Conservation (phyloP, 495 filamentous ascomycete genomes). For the Hypoxylon lenormandii region DNA sequence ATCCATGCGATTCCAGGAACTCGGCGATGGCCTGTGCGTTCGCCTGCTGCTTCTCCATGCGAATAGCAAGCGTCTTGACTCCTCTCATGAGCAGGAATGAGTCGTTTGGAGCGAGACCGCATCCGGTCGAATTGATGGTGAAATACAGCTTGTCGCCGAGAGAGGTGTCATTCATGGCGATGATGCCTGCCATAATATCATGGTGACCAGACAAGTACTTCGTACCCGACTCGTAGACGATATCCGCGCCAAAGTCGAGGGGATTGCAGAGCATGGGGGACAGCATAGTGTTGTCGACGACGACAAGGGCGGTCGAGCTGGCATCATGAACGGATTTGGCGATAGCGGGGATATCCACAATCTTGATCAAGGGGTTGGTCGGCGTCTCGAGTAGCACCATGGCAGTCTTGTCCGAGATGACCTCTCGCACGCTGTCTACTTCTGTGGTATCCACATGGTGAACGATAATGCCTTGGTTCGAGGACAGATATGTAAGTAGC, state of each 20-base stretch:
- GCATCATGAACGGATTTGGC: slow-evolving; percentile 78
- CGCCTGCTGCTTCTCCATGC: slow-evolving; percentile 96
- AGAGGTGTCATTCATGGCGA: slow-evolving; percentile 83
- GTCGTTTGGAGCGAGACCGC: slow-evolving; percentile 92
- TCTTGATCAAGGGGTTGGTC: slow-evolving; percentile 97
- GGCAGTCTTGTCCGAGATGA: slow-evolving; percentile 80
- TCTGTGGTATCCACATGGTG: slow-evolving; percentile 95
- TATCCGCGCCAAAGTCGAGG: slow-evolving; percentile 91
- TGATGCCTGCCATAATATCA: slow-evolving; percentile 97
- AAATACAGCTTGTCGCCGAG: slow-evolving; percentile 93
- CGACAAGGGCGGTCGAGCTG: slow-evolving; percentile 83
- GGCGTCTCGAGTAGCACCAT: slow-evolving; percentile 98
- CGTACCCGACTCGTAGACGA: slow-evolving; percentile 96
- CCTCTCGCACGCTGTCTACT: slow-evolving; percentile 72
- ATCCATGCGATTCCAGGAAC: slow-evolving; percentile 90
- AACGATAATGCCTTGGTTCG: slow-evolving; percentile 87
- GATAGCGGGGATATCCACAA: slow-evolving; percentile 87
- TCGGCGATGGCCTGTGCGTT: slow-evolving; percentile 91
- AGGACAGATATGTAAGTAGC: slow-evolving; percentile 87
- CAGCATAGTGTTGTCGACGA: slow-evolving; percentile 98
- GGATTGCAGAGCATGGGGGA: slow-evolving; percentile 92
- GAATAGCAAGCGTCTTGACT: slow-evolving; percentile 93
- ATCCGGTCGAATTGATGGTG: slow-evolving; percentile 94
- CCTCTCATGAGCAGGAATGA: slow-evolving; percentile 94
- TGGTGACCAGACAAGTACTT: slow-evolving; percentile 98